Evolutionary conservation across 495 filamentous ascomycete species (phyloP), one percentile per base, ranked within the genome.

Genomic region (Xeromyces bisporus): DNA sequence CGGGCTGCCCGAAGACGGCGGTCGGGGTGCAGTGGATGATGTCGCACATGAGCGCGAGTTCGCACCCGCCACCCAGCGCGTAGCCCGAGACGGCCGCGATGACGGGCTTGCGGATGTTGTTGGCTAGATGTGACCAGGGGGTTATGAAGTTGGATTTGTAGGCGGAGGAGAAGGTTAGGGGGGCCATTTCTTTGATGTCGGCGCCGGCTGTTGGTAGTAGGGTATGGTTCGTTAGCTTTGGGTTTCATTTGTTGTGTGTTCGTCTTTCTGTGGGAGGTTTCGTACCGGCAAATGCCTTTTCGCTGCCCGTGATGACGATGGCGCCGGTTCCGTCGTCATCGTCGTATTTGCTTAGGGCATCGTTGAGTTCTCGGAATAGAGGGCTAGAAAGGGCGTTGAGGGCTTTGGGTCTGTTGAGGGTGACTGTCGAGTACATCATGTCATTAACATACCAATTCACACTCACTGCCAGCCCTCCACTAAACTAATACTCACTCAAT

Each of bases 171-270:
- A 96, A 97, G 43, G 73, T 85, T 3, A 93, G 69, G 30, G 81
- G 70, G 23, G 79, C 74, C 89, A 97, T 97, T 62, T 97, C 89
- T 56, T 94, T 94, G 58, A 97, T 97, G 58, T 97, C 89, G 35
- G 89, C 89, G 34, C 89, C 89, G 37, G 89, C 89, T 66, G 31
- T 33, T 18, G 12, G 23, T 36, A 34, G 15, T 31, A 13, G 27
- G 3, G 21, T 23, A 17, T 13, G 20, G 2, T 21, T 12, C 5
- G 2, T 7, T 27, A n/a, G 3, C 4, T 2, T 26, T 25, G 10
- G 6, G 7, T 9, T 13, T 13, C 11, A 1, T 3, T 26, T 6
- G n/a, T 23, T 16, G 15, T 17, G 9, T 25, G 13, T 30, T 20
- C 13, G n/a, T 7, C 12, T 0, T 36, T 6, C 14, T 33, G 20